phyloP scores from a whole-genome alignment of 352 stramenopile genomes.

The Globisporangium yorkense region DNA sequence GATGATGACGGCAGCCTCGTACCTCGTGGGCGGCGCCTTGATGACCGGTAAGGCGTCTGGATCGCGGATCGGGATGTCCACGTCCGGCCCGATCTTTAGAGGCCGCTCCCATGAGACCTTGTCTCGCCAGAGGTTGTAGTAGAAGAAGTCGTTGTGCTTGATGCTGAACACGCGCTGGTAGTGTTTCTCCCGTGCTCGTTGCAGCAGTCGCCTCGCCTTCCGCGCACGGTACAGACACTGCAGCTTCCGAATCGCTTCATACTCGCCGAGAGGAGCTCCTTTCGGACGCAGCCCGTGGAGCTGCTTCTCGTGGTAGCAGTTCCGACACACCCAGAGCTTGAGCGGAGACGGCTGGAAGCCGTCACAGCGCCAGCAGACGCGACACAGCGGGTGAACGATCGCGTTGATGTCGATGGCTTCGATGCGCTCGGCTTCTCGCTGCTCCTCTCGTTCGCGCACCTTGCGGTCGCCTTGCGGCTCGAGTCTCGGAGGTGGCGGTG shows the following conservation, averaged over 20 bases:
- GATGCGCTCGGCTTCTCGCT: constrained; percentile 32
- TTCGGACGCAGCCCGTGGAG: constrained; percentile 43
- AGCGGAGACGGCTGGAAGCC: constrained; percentile 66
- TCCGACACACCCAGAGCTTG: constrained; percentile 60
- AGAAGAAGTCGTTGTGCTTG: constrained; percentile 70
- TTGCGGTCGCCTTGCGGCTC: constrained; percentile 45
- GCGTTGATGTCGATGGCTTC: constrained; percentile 61
- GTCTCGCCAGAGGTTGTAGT: constrained; percentile 62
- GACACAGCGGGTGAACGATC: constrained; percentile 65
- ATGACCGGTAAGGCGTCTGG: constrained; percentile 49
- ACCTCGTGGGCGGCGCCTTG: constrained; percentile 35
- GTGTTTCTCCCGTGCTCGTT: constrained; percentile 47
- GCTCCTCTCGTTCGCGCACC: constrained; percentile 24
- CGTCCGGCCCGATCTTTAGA: constrained; percentile 23
- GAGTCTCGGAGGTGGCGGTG: constrained; percentile 32
- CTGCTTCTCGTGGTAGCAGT: constrained; percentile 68
- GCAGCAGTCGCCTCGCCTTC: constrained; percentile 39
- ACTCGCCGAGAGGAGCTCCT: constrained; percentile 44
- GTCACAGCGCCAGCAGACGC: constrained; percentile 70
- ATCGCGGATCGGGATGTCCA: constrained; percentile 68
- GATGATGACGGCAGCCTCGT: constrained; percentile 43
- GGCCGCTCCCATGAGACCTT: constrained; percentile 47
- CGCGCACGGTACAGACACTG: constrained; percentile 60
- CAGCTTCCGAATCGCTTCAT: constrained; percentile 70
- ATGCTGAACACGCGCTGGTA: constrained; percentile 78